phyloP scores from a whole-genome alignment of 73 alveolate genomes.

The Paramecium primaurelia region DNA sequence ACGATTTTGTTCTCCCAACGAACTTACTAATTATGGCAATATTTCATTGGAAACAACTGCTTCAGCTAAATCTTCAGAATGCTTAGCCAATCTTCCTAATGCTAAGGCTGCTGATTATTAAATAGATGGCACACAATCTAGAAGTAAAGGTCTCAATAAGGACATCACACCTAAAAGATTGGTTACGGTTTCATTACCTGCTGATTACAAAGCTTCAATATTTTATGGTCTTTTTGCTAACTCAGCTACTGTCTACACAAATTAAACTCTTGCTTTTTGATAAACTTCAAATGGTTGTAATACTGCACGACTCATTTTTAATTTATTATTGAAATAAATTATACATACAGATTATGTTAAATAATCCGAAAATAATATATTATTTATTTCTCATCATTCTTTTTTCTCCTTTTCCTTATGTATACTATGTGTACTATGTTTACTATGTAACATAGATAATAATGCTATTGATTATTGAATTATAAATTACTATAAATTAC shows the following conservation, averaged over 20 bases:
- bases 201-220: conserved; percentile 97
- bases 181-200: conserved; percentile 64
- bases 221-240: conserved; percentile 99
- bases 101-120: conserved; percentile 99
- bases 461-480: not conserved
- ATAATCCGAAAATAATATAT: not conserved
- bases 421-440: not conserved
- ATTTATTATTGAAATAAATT: not conserved
- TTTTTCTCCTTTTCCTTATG: not conserved
- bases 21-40: conserved; percentile 95
- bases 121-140: conserved; percentile 98
- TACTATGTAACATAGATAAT: not conserved
- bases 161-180: conserved; percentile 94
- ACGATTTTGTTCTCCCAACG: conserved; percentile 98
- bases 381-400: not conserved
- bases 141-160: conserved; percentile 94
- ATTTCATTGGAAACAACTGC: conserved; percentile 98
- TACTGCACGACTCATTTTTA: conserved; percentile 91
- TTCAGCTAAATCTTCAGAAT: conserved; percentile 94
- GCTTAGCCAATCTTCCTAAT: conserved; percentile 98
- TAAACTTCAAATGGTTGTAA: conserved; percentile 97
- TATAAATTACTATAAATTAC: not conserved
- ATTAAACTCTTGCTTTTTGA: conserved; percentile 98
- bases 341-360: not conserved
- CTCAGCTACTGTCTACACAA: conserved; percentile 99